phyloP scores from a whole-genome alignment of 129 eudicot genomes.

The Glebionis coronaria region DNA sequence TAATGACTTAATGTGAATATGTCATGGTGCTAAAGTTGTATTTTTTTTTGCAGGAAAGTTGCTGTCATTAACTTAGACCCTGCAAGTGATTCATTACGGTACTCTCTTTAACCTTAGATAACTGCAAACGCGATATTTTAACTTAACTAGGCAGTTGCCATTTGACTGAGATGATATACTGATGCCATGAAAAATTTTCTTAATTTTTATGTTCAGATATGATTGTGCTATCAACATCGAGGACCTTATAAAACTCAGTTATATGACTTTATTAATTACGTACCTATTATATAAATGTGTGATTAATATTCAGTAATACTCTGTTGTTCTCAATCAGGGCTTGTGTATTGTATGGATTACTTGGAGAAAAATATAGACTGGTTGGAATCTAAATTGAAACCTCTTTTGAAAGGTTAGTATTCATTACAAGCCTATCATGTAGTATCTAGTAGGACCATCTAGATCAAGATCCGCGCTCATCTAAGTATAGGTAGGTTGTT shows the following conservation, averaged over 20 bases:
- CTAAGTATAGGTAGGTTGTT: constrained; percentile 63
- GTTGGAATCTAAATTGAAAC: constrained; percentile 78
- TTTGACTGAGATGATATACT: not conserved
- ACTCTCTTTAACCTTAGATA: constrained; percentile 38
- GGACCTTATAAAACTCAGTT: constrained; percentile 68
- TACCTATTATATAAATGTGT: constrained; percentile 9
- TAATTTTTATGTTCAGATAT: constrained; percentile 47
- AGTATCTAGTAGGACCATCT: constrained; percentile 34
- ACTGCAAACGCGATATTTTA: too few species aligned
- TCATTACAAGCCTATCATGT: constrained; percentile 13
- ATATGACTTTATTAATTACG: too few species aligned
- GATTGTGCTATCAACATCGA: constrained; percentile 69
- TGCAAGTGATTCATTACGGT: constrained; percentile 91
- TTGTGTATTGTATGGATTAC: constrained; percentile 95
- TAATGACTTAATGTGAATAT: not conserved
- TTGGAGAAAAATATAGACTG: constrained; percentile 92
- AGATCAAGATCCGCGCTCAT: constrained; percentile 85
- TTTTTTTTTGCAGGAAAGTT: constrained; percentile 66
- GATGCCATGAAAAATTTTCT: constrained; percentile 11
- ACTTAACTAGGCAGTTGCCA: too few species aligned
- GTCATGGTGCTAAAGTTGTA: not conserved
- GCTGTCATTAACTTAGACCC: constrained; percentile 94
- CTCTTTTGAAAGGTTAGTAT: constrained; percentile 78
- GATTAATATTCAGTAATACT: not conserved
- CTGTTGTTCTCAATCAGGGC: constrained; percentile 43